Evolutionary conservation across 2,329 filamentous ascomycete genomes (phyloP), one percentile per base, ranked within the genome.

Genomic region (Aschersonia sp.): DNA sequence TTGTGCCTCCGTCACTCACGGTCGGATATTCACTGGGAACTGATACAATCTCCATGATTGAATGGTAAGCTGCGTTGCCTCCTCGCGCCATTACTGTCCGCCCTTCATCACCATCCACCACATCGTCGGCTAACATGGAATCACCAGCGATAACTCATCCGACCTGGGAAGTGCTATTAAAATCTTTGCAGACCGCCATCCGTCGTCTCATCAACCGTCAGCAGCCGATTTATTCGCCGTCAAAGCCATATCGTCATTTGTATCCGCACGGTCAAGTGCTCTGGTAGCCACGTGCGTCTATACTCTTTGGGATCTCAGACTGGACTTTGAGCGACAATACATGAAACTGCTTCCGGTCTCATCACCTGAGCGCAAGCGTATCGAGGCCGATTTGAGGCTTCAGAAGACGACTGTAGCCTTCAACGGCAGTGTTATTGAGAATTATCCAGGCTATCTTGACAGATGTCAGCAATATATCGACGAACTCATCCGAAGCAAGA

Each of bases 381-480:
- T 75, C 0, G 76, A 79, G 54, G 64, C 65, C 12, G 78, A 78
- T 52, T 66, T 66, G 2, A 61, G 67, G 42, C 58, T 73, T 6
- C 58, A 60, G 35, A 64, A 67, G 48, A 79, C 76, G 4, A 72
- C 76, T 2, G 77, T 90, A n/a, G 83, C 83, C 4, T 89, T 83
- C 63, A 88, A 87, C 58, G 85, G 85, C 43, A 84, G 81, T 31
- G 83, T 90, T 45, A 80, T 89, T 46, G 84, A 89, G 63, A 81
- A 82, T 55, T 90, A 89, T 58, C 84, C 85, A 0, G 68, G 69
- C 6, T 90, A 87, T 61, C 68, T 75, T 29, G 63, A 62, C 33
- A 70, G 67, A 42, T 81, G 80, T 56, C 84, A 89, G 60, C 59
- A 59, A 5, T 79, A 79, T 54, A 64, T 89, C 44, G 70, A 87